A percentile compares a stretch with the other conserved stretches of the same genome.
Evolutionary conservation across 176 grass and related monocot genomes (phyloP).

Genomic region (Panicum miliaceum): DNA sequence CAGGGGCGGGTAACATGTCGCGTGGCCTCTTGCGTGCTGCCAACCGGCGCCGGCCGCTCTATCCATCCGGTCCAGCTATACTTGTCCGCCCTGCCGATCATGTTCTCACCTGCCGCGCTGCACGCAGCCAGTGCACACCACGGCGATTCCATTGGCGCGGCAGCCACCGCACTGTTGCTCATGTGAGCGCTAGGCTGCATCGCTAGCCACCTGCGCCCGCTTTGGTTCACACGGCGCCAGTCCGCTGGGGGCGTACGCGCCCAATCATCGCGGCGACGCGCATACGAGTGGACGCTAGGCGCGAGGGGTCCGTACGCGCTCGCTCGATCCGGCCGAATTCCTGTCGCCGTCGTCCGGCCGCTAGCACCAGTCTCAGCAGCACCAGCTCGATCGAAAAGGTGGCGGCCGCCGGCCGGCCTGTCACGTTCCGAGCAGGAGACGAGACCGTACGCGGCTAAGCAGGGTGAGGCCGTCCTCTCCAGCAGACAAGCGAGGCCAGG

Average conservation of each 20-base stretch:
- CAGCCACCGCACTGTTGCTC: background rate
- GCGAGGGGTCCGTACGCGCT: slow-evolving; percentile 37
- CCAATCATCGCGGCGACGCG: slow-evolving; percentile 21
- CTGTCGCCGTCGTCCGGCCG: slow-evolving; percentile 39
- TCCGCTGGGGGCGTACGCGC: slow-evolving; percentile 1
- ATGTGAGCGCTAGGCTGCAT: slow-evolving; percentile 16
- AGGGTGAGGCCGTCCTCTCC: background rate
- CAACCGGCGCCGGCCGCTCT: background rate
- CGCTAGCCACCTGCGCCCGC: background rate
- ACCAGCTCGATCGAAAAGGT: slow-evolving; percentile 1
- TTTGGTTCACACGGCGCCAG: background rate
- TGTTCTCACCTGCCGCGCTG: background rate
- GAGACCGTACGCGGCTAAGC: slow-evolving; percentile 33
- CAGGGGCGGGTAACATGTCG: slow-evolving; percentile 48
- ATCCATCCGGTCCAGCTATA: background rate
- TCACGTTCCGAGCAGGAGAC: background rate
- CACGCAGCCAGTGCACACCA: background rate
- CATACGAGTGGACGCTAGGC: slow-evolving; percentile 35
- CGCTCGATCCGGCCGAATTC: slow-evolving; percentile 52
- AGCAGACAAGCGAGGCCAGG: background rate
- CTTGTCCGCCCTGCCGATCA: background rate
- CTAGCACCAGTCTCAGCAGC: too few species aligned
- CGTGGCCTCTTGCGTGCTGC: background rate
- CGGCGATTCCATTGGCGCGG: background rate
- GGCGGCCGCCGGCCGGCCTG: background rate